Base-by-base conservation (phyloP, 164 flowering plant genomes). In the Taxillus chinensis region DNA sequence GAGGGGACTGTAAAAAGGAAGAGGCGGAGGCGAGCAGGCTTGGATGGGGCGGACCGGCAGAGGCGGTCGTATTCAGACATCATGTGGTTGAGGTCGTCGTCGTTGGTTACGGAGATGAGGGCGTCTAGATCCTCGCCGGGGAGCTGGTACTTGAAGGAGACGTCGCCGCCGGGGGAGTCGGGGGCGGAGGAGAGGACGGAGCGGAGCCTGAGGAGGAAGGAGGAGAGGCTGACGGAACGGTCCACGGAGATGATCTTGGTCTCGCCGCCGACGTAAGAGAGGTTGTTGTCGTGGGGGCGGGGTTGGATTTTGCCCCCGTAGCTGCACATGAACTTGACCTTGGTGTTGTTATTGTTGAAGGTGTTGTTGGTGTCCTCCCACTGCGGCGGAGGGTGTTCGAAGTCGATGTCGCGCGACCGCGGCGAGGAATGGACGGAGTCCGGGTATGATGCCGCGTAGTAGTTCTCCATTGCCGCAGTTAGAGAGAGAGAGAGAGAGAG, bases 51-150 rank as follows among this genome's bases (percentile, higher is more conserved):
- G 27, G 27, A 27, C 2, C 80, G 68, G 50, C 38, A 71, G 27
- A 80, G 67, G 27, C 88, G 83, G 41, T 83, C 85, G 68, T 79
- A 79, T 69, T 83, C 88, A 45, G 66, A 73, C 85, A 83, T 81
- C 85, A 83, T 79, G 67, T 81, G 85, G 55, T 81, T 83, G 53
- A 83, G 71, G 69, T 83, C 88, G 39, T 83, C 86, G 46, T 83
- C 88, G 68, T 76, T 81, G 38, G 82, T 81, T 41, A 83, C 88
- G 15, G 88, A 83, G 54, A 83, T 83, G 62, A 83, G 53, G 37
- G 88, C 85, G 59, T 83, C 88, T 10, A 83, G 82, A 39, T 83
- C 88, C 39, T 83, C 85, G 2, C 87, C 87, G 3, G 85, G 87
- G 8, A 79, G 70, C 79, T 82, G 84, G 52, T 80, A 83, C 75